A percentile compares a stretch with the other conserved stretches of the same genome.
Evolutionary conservation across 805 yeast species (phyloP).

Genomic region (Saccharomycodes ludwigii): DNA sequence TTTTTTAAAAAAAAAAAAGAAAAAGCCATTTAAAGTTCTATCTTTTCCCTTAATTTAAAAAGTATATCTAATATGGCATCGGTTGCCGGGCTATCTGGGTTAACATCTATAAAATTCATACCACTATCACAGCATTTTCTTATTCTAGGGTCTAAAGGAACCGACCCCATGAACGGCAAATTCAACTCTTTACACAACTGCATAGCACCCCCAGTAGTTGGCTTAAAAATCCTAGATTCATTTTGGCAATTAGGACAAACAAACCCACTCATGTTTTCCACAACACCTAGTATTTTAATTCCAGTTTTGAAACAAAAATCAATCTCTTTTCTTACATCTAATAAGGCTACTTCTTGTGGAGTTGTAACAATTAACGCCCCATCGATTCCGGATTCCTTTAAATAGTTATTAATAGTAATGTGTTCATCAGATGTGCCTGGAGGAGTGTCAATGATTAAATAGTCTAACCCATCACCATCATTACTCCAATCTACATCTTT

Average conservation of each 20-base stretch:
- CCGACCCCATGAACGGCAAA: constrained; percentile 77
- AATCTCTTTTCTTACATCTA: constrained; percentile 92
- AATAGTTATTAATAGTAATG: constrained; percentile 72
- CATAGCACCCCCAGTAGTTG: constrained; percentile 96
- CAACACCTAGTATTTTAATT: constrained; percentile 75
- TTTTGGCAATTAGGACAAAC: constrained; percentile 93
- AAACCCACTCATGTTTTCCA: constrained; percentile 97
- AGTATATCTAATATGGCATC: constrained; percentile 77
- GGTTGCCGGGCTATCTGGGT: constrained; percentile 90
- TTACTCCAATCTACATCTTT: constrained; percentile 94
- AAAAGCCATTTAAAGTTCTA: constrained; percentile 16
- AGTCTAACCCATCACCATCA: constrained; percentile 62
- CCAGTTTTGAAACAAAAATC: constrained; percentile 90
- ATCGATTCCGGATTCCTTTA: constrained; percentile 84
- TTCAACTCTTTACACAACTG: constrained; percentile 67
- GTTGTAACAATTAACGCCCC: constrained; percentile 94
- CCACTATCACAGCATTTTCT: constrained; percentile 86
- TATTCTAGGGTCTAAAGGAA: constrained; percentile 91
- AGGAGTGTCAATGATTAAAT: constrained; percentile 87
- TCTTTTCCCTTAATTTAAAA: constrained; percentile 48
- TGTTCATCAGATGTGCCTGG: constrained; percentile 99
- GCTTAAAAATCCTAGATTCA: constrained; percentile 77
- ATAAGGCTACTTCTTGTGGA: constrained; percentile 92
- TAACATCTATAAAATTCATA: constrained; percentile 64
- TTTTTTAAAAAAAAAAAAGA: too few relatives aligned